Base-by-base conservation (phyloP, 345 rosid species). In the Barbarea vulgaris region DNA sequence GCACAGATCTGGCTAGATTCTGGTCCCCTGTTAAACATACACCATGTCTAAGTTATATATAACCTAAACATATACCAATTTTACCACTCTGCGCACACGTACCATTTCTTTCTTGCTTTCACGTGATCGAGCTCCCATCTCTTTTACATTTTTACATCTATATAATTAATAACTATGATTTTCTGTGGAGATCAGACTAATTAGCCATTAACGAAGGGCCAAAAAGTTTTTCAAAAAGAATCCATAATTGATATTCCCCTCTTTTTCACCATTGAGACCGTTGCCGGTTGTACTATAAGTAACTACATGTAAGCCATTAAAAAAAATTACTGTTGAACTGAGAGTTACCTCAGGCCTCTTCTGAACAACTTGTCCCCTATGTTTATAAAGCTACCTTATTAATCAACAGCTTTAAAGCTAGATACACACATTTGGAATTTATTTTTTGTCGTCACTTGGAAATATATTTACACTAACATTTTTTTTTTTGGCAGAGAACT, bases 321-420 rank as follows among this genome's bases (percentile, higher is more conserved):
- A 14, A 31, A 54, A 74, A 74, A 14, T n/a, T n/a, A 60, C 59
- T 62, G 70, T 63, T 62, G 65, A 77, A 77, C 80, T 69, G 80
- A 46, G 66, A 70, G 76, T 77, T 77, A 54, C 65, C 37, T 52
- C 70, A 70, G 64, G 22, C 24, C 75, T 70, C 60, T 62, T 69
- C 80, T 76, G 80, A 62, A 53, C 75, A 69, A 69, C 55, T 62
- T 76, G 80, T 62, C 51, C 52, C 80, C 80, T 76, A 54, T 53
- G 64, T 69, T 42, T 53, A 54, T 54, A 63, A 77, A 76, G 70
- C 75, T 61, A 55, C 75, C 63, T 75, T 58, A 11, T 54, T 24
- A 24, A 30, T 44, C 21, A 25, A 54, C 27, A 48, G 27, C 69
- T 62, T 28, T 52, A 51, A 9, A 62, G 41, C 28, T 62, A 62